These are phyloP conservation scores for Paecilomyces sp. DNA, from an alignment of 2,329 filamentous ascomycete species.

Conservation along the genomic window DNA sequence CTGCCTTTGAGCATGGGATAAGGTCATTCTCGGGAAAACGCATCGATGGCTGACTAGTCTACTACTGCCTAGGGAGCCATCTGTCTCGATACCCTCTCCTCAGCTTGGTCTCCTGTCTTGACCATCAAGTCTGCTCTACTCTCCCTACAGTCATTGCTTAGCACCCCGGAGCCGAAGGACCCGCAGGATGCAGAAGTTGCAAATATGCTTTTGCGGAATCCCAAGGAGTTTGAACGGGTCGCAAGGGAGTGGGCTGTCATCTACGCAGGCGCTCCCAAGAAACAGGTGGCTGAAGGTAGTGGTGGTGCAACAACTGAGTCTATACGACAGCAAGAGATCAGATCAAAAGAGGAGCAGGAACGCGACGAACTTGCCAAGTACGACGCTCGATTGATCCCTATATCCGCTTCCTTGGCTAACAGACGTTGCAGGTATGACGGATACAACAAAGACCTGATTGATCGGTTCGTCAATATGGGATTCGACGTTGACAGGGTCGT, in stretches of 20 bases:
- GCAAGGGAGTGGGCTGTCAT: conserved; percentile 87
- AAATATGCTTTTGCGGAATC: conserved; percentile 74
- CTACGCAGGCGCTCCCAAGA: conserved; percentile 67
- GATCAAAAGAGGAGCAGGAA: conserved; percentile 50
- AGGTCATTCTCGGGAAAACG: background rate
- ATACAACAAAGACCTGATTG: conserved; percentile 76
- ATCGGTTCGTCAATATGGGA: conserved; percentile 83
- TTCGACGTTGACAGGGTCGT: conserved; percentile 86
- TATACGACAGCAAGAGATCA: conserved; percentile 47
- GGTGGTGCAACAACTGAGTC: conserved; percentile 47
- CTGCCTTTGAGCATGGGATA: background rate
- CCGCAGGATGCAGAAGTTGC: conserved; percentile 96
- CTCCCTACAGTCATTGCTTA: conserved; percentile 86
- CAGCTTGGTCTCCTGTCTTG: conserved; percentile 89
- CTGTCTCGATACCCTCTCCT: conserved; percentile 84
- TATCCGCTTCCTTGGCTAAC: conserved; percentile 20
- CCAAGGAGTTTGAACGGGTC: conserved; percentile 69
- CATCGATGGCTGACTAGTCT: conserved; percentile 4
- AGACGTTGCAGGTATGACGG: conserved; percentile 62
- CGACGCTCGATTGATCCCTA: conserved; percentile 13
- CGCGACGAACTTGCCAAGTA: conserved; percentile 50
- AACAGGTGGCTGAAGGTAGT: conserved; percentile 46
- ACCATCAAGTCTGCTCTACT: conserved; percentile 94
- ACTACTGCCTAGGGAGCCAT: conserved; percentile 67
- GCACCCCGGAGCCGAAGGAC: conserved; percentile 89